phyloP scores from a whole-genome alignment of 164 flowering plant species.

The Brasenia schreberi region DNA sequence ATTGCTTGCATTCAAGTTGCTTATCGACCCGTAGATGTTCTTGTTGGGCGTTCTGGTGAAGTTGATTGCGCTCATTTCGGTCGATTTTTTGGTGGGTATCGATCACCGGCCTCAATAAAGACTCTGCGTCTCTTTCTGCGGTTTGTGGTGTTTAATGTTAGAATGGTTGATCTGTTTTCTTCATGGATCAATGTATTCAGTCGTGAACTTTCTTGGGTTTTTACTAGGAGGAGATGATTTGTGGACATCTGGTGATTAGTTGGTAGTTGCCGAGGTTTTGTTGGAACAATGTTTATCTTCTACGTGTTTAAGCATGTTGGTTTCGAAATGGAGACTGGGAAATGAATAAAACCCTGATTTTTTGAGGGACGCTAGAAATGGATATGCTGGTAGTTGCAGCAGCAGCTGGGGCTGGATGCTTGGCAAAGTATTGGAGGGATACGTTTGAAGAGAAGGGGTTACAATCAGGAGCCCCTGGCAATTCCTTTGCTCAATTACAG shows the following conservation, averaged over 20 bases:
- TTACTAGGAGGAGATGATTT: neutral
- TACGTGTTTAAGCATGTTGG: neutral
- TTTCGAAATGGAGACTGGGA: neutral
- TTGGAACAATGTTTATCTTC: conserved; percentile 1
- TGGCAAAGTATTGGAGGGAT: conserved; percentile 42
- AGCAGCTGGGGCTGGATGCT: conserved; percentile 58
- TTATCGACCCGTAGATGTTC: neutral
- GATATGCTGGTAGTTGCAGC: conserved; percentile 67
- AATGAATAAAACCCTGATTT: neutral
- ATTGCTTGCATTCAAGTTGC: neutral
- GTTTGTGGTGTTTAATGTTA: neutral
- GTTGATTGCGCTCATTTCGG: neutral
- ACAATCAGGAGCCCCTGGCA: conserved; percentile 11
- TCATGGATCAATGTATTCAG: too few relatives aligned
- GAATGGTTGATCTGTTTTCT: neutral
- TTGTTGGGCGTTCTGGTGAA: neutral
- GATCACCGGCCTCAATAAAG: neutral
- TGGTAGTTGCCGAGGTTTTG: conserved; percentile 2
- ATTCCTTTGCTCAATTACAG: neutral
- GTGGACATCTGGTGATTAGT: conserved; percentile 4
- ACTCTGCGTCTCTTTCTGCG: neutral
- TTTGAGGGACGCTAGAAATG: conserved; percentile 21
- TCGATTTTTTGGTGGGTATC: neutral
- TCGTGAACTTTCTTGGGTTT: neutral
- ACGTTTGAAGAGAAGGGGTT: conserved; percentile 18